phyloP scores from a whole-genome alignment of 2,329 filamentous ascomycete species.

The Capronia coronata region DNA sequence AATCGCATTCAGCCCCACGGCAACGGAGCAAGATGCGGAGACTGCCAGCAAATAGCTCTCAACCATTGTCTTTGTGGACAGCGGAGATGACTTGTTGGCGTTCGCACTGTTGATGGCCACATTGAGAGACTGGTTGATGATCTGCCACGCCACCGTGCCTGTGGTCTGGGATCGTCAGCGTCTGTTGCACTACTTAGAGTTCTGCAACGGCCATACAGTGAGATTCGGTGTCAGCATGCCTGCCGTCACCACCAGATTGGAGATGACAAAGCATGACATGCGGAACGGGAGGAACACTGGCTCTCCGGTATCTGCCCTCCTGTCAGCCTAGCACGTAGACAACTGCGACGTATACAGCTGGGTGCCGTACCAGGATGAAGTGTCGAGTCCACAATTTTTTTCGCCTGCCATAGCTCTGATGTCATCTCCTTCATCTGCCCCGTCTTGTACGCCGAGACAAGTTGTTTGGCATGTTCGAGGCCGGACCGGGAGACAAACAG shows the following conservation, averaged over 20 bases:
- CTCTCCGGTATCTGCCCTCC: slow-evolving; percentile 70
- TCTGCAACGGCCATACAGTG: slow-evolving; percentile 2
- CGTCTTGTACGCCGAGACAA: slow-evolving; percentile 80
- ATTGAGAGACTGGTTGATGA: slow-evolving; percentile 94
- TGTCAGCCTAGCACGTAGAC: background rate
- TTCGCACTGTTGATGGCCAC: slow-evolving; percentile 97
- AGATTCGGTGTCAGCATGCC: slow-evolving; percentile 81
- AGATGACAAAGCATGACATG: slow-evolving; percentile 92
- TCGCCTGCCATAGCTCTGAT: slow-evolving; percentile 84
- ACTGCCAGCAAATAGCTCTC: slow-evolving; percentile 92
- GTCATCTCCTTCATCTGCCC: slow-evolving; percentile 75
- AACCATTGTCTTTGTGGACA: slow-evolving; percentile 70
- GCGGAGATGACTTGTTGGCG: slow-evolving; percentile 87
- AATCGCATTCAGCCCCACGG: slow-evolving; percentile 80
- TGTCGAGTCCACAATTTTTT: slow-evolving; percentile 95
- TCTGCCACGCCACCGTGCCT: slow-evolving; percentile 88
- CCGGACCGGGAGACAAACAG: slow-evolving; percentile 71
- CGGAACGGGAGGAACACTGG: slow-evolving; percentile 91
- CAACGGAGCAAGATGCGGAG: slow-evolving; percentile 86
- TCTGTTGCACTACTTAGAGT: background rate
- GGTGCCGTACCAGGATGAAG: slow-evolving; percentile 70
- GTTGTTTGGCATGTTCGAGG: slow-evolving; percentile 76
- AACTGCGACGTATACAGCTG: background rate
- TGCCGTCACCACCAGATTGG: slow-evolving; percentile 88
- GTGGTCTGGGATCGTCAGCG: slow-evolving; percentile 49